Evolutionary conservation across 164 flowering plant species (phyloP).

Genomic region (Umbellularia californica): DNA sequence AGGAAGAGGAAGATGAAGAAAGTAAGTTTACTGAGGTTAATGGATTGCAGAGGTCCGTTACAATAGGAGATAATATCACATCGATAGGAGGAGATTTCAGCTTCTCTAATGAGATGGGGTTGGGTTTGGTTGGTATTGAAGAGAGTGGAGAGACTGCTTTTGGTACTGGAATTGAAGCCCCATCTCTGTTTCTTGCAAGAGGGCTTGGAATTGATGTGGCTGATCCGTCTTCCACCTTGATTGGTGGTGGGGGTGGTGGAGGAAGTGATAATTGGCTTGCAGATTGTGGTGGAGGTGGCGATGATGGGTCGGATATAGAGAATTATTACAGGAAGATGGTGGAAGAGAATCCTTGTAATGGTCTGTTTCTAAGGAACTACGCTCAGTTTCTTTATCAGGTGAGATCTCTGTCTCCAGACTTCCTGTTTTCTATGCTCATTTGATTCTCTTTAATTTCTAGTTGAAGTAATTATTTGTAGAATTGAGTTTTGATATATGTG

Average conservation of each 20-base stretch:
- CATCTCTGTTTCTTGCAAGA: conserved; percentile 21
- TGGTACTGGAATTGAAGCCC: background rate
- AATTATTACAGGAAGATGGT: conserved; percentile 50
- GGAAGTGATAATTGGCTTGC: conserved; percentile 1
- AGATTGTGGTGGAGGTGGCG: conserved; percentile 8
- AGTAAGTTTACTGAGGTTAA: conserved; percentile 6
- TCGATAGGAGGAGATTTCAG: conserved; percentile 29
- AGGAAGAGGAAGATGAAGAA: conserved; percentile 1
- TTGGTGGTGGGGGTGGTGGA: conserved; percentile 15
- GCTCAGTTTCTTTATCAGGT: conserved; percentile 53
- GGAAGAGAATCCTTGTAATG: conserved; percentile 47
- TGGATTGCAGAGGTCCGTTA: conserved; percentile 34
- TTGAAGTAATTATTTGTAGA: background rate
- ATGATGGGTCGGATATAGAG: conserved; percentile 35
- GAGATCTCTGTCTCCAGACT: background rate
- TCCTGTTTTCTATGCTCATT: background rate
- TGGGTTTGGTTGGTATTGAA: conserved; percentile 1
- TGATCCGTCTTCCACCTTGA: conserved; percentile 9
- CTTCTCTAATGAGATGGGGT: conserved; percentile 31
- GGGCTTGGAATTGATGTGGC: conserved; percentile 23
- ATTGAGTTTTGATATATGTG: background rate
- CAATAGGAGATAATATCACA: conserved; percentile 37
- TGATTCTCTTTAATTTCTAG: background rate
- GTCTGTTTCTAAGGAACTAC: conserved; percentile 51
- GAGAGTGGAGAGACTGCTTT: conserved; percentile 3